A percentile compares a stretch with the other conserved stretches of the same genome.
Conservation (phyloP, 495 filamentous ascomycete species). For the Annulohypoxylon nitens region DNA sequence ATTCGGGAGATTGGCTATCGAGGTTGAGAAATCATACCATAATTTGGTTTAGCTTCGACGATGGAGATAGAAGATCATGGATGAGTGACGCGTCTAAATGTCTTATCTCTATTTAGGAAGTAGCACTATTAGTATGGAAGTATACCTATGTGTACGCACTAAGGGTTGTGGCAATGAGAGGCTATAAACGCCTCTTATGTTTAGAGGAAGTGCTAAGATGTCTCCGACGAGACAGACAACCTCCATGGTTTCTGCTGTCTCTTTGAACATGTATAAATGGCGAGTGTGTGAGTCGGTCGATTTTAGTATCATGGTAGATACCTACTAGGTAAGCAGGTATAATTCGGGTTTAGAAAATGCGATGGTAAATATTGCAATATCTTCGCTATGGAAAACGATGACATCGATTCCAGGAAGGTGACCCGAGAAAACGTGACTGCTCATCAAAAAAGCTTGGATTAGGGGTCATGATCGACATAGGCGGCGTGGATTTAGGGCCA, state of each 20-base stretch:
- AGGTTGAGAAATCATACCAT: slow-evolving; percentile 3
- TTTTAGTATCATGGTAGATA: background rate
- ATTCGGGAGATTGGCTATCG: slow-evolving; percentile 1
- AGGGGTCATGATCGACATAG: slow-evolving; percentile 49
- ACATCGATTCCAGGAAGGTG: slow-evolving; percentile 45
- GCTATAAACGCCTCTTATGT: background rate
- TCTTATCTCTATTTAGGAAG: background rate
- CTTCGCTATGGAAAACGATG: slow-evolving; percentile 36
- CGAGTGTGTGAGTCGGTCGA: background rate
- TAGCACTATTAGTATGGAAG: background rate
- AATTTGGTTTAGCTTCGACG: background rate
- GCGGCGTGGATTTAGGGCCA: slow-evolving; percentile 40
- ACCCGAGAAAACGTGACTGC: slow-evolving; percentile 45
- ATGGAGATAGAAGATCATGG: slow-evolving; percentile 18
- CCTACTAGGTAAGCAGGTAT: background rate
- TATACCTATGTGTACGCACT: background rate
- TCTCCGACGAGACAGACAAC: background rate
- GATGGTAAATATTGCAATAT: slow-evolving; percentile 22
- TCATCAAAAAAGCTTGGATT: slow-evolving; percentile 46
- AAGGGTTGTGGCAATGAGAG: background rate
- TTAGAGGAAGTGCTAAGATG: background rate
- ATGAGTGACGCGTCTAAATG: slow-evolving; percentile 26
- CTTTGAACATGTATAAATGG: background rate
- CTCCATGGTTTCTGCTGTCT: background rate
- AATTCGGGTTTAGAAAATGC: slow-evolving; percentile 15